A percentile compares a stretch with the other conserved stretches of the same genome.
These are phyloP conservation scores for Phytophthora cactorum DNA, from an alignment of 352 stramenopile species.

Conservation along the genomic window DNA sequence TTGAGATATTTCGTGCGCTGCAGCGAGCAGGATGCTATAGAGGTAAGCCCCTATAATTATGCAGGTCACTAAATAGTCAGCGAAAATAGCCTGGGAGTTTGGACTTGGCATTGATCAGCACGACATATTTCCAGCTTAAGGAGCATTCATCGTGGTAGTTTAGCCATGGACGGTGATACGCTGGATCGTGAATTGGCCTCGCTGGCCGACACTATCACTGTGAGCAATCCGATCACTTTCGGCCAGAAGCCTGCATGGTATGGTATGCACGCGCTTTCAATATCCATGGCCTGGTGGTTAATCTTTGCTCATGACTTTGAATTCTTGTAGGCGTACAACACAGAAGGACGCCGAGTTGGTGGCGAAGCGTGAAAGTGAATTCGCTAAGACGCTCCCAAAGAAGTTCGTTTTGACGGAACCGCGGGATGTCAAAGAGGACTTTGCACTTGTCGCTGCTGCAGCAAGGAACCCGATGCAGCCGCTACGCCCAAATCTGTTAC, in stretches of 20 bases:
- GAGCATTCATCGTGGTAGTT: background rate
- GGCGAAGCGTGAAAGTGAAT: constrained; percentile 51
- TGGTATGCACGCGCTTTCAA: background rate
- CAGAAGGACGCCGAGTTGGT: constrained; percentile 42
- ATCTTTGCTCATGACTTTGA: background rate
- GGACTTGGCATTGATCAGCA: background rate
- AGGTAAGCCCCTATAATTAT: constrained; percentile 17
- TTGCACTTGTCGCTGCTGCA: constrained; percentile 53
- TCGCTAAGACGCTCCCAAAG: constrained; percentile 58
- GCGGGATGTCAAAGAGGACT: constrained; percentile 45
- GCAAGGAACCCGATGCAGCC: constrained; percentile 63
- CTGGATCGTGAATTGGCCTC: constrained; percentile 72
- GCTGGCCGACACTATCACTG: constrained; percentile 71
- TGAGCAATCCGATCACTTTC: constrained; percentile 84
- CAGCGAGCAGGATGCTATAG: background rate
- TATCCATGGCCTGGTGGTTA: background rate
- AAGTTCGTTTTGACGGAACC: constrained; percentile 76
- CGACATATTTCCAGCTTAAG: background rate
- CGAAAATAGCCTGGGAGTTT: constrained; percentile 27
- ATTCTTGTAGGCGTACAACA: constrained; percentile 56
- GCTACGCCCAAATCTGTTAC: constrained; percentile 42
- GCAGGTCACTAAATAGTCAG: background rate
- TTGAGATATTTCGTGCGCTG: constrained; percentile 9
- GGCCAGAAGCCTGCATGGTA: constrained; percentile 79
- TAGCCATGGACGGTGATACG: constrained; percentile 47